Evolutionary conservation across 257 asterid genomes (phyloP), one percentile per base, ranked within the genome.

Genomic region (Anisodus tanguticus): DNA sequence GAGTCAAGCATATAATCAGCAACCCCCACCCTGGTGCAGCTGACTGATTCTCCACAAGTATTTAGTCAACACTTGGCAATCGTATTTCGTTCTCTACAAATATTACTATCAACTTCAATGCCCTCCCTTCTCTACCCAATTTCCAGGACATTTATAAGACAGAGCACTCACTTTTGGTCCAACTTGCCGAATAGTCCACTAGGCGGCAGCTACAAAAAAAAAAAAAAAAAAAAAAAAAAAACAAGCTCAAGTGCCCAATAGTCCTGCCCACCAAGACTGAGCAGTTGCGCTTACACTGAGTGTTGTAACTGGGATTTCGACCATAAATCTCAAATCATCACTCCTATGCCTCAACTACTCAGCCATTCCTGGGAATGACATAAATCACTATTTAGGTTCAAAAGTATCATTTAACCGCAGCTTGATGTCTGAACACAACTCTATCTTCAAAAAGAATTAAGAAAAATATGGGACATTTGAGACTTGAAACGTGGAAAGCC

Each of bases 381-480:
- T 51, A 51, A 51, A 13, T 76, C 62, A 11, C 80, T 72, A 72
- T 11, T 76, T 51, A 76, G 81, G 60, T 51, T 51, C 81, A 49
- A 49, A 62, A 49, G 47, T 72, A 49, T 72, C 47, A 72, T 47
- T 4, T 47, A 49, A 3, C 0, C 22, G 62, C 16, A 76, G 81
- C 43, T 11, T 47, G 9, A 74, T 74, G 10, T 74, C 11, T 12
- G 43, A 49, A 19, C 11, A 74, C 60, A 74, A 49, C 57, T 74
- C 43, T 22, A 49, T 17, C 54, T 16, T 41, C 55, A 16, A 17
- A 69, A 41, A 15, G 78, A 69, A 15, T 47, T 69, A 69, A 16
- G 78, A 15, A n/a, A 41, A 41, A 41, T 35, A 35, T 67, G 74
- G 2, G 77, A 68, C 53, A 39, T 72, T 72, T 72, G n/a, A 72